Percentiles rank a stretch among this genome's conserved stretches.
phyloP scores from a whole-genome alignment of 2,329 filamentous ascomycete species.

The Trichophyton simii region DNA sequence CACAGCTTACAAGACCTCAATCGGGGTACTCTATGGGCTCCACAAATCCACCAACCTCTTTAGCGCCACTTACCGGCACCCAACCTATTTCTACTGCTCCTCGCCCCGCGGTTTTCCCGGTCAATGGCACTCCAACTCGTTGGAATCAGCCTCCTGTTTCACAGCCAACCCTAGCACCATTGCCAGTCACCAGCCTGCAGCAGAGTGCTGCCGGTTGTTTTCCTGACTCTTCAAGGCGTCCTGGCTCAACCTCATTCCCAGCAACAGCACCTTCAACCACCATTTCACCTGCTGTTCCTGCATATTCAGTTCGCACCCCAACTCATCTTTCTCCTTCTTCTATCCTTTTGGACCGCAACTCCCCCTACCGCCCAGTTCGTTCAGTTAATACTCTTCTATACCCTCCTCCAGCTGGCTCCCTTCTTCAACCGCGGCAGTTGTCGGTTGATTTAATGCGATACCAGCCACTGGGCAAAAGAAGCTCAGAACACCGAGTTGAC shows the following conservation, averaged over 20 bases:
- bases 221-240: slow-evolving; percentile 32
- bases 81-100: not conserved
- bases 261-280: slow-evolving; percentile 36
- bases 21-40: slow-evolving; percentile 14
- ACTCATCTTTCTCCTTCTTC: slow-evolving; percentile 73
- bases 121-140: not conserved
- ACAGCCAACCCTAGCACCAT: slow-evolving; percentile 18
- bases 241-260: slow-evolving; percentile 37
- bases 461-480: slow-evolving; percentile 58
- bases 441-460: slow-evolving; percentile 68
- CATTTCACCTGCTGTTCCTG: slow-evolving; percentile 57
- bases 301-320: slow-evolving; percentile 46
- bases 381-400: slow-evolving; percentile 84
- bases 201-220: slow-evolving; percentile 16
- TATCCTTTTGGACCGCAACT: slow-evolving; percentile 76
- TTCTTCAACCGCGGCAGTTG: slow-evolving; percentile 58
- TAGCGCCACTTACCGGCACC: slow-evolving; percentile 10
- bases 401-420: slow-evolving; percentile 66
- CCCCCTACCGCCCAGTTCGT: slow-evolving; percentile 83
- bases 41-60: slow-evolving; percentile 25
- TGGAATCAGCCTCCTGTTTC: not conserved
- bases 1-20: slow-evolving; percentile 15
- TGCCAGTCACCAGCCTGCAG: slow-evolving; percentile 21
- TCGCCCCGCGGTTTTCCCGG: not conserved
- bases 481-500: slow-evolving; percentile 43